Conservation (phyloP, 2,329 filamentous ascomycete genomes). For the Beauveria australis region DNA sequence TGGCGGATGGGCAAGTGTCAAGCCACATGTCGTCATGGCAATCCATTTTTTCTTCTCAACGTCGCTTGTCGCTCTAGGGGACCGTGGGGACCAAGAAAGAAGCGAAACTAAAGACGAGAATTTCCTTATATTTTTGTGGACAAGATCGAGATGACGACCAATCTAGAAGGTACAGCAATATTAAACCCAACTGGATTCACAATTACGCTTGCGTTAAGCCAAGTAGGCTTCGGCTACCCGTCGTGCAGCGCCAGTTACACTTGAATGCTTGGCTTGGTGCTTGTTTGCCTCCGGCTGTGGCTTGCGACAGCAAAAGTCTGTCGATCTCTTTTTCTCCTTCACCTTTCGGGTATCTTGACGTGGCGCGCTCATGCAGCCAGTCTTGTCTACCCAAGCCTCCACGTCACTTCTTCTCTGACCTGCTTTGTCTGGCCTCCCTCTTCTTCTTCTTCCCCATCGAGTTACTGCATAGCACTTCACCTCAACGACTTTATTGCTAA, state of each 20-base stretch:
- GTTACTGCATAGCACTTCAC: neutral
- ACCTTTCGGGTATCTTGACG: neutral
- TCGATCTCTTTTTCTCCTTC: neutral
- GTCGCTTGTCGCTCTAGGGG: neutral
- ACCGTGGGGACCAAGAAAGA: neutral
- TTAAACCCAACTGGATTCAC: too few species aligned
- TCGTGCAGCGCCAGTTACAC: neutral
- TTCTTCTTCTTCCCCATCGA: neutral
- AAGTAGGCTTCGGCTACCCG: neutral
- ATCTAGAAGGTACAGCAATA: neutral
- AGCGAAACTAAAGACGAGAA: neutral
- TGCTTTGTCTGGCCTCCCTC: neutral
- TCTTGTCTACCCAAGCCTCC: neutral
- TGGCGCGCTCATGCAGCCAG: neutral
- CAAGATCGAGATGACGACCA: neutral
- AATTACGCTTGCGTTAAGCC: neutral
- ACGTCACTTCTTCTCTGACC: neutral
- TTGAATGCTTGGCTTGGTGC: neutral
- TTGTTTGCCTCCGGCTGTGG: constrained; percentile 4
- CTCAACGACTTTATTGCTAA: too few species aligned
- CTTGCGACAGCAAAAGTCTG: constrained; percentile 4
- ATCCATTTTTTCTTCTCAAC: neutral
- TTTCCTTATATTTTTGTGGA: neutral
- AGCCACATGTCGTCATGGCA: constrained; percentile 9
- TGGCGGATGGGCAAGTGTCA: neutral